Evolutionary conservation across 225 moss, liverwort and hornwort genomes (phyloP), one percentile per base, ranked within the genome.

Genomic region (Neckera pumila): DNA sequence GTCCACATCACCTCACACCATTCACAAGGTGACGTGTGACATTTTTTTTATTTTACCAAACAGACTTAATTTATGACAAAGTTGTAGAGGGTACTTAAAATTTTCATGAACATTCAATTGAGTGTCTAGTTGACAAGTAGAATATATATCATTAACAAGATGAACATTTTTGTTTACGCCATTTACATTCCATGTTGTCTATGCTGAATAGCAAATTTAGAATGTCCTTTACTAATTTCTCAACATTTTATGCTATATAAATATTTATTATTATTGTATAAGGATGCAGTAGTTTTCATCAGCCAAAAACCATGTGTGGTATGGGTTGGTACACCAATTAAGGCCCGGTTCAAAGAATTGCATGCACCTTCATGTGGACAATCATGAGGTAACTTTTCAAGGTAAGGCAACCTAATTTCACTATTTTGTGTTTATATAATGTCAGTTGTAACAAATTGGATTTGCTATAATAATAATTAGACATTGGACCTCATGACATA

Each of bases 321-420:
- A 69, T 38, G 8, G 38, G 0, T 69, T 38, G 38, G 23, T 38
- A 7, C 23, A 69, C 10, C 0, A 2, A 1, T 70, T 40, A 69
- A 2, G 25, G 4, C 4, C 14, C 0, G 0, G 1, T 40, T 40
- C 1, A 8, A 0, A 14, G 3, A 25, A 12, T 70, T 8, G 14
- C 3, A 5, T 2, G 2, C 1, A 0, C 25, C 7, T 40, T 2
- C 1, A 14, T 1, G 0, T 40, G 0, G 40, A 40, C 14, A 38
- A 4, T 38, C 1, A 66, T 20, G 11, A 36, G 3, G 20, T 36
- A 36, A 20, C 5, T 66, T 36, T 16, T 36, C 1, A 10, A 18
- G 5, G 10, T 34, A 10, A 34, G 0, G 1, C 16, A 34, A 34
- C 3, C 5, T 16, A 10, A 8, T 36, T 64, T 66, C 6, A 66